Percentiles rank a stretch among this genome's conserved stretches.
Conservation (phyloP, 2,329 filamentous ascomycete species). For the Aspergillus fijiensis region DNA sequence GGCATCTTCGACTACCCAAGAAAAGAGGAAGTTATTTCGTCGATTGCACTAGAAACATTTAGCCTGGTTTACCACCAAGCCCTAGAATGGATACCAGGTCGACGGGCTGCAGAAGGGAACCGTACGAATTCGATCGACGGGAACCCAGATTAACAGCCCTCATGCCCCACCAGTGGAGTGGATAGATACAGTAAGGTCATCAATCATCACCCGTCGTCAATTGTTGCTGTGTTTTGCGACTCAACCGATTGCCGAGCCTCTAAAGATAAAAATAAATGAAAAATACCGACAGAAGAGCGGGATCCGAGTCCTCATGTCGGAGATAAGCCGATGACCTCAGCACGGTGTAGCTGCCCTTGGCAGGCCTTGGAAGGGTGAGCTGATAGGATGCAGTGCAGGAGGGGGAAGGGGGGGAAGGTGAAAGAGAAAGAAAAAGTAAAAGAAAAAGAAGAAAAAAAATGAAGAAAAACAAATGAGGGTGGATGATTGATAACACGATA, state of each 20-base stretch:
- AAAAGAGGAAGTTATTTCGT: not conserved
- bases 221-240: not conserved
- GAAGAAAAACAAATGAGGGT: too few relatives aligned
- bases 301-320: not conserved
- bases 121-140: not conserved
- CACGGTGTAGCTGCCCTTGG: not conserved
- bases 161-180: not conserved
- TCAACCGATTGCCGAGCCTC: not conserved
- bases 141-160: not conserved
- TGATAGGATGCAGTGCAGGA: not conserved
- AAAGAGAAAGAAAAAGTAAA: not conserved
- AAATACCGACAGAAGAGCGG: too few relatives aligned
- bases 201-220: not conserved
- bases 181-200: not conserved
- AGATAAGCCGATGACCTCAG: not conserved
- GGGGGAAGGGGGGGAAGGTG: not conserved
- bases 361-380: not conserved
- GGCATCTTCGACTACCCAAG: not conserved
- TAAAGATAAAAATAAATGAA: not conserved
- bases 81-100: not conserved
- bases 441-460: not conserved
- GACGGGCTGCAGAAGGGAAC: not conserved
- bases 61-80: too few relatives aligned
- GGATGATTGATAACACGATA: slow-evolving; percentile 2
- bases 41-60: too few relatives aligned